phyloP scores from a whole-genome alignment of 495 filamentous ascomycete species.

The Penicillium goetzii region DNA sequence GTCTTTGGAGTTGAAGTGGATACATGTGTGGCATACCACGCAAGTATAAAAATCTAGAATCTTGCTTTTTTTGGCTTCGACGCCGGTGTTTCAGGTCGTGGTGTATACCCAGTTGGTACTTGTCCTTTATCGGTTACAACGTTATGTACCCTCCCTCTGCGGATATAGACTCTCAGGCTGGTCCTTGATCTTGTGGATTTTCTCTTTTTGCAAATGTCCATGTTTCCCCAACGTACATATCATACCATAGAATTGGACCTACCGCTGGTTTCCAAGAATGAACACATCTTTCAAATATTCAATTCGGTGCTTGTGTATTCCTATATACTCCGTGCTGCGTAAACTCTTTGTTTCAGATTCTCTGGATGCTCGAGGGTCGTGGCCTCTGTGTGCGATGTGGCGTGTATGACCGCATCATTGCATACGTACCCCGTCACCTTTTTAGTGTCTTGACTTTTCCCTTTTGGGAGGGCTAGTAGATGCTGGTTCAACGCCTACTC shows the following conservation, averaged over 20 bases:
- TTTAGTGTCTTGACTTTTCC: conserved; percentile 5
- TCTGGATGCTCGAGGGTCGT: not conserved
- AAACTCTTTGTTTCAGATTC: not conserved
- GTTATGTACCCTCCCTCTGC: conserved; percentile 6
- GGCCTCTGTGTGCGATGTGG: conserved; percentile 9
- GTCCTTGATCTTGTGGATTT: conserved; percentile 23
- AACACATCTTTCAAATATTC: conserved; percentile 8
- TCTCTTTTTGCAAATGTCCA: conserved; percentile 4
- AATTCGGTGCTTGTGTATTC: not conserved
- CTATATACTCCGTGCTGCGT: not conserved
- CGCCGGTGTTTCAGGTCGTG: conserved; percentile 12
- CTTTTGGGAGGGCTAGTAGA: not conserved
- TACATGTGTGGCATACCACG: conserved; percentile 11
- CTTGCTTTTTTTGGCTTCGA: conserved; percentile 3
- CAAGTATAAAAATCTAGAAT: conserved; percentile 9
- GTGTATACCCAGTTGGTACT: conserved; percentile 28
- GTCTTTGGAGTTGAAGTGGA: conserved; percentile 14
- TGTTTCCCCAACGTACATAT: too few relatives aligned
- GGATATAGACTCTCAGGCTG: conserved; percentile 33
- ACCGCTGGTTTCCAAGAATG: conserved; percentile 17
- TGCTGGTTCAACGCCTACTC: not conserved
- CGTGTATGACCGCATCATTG: conserved; percentile 25
- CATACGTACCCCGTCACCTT: conserved; percentile 17
- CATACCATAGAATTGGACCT: conserved; percentile 17
- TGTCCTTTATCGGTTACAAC: conserved; percentile 11